phyloP scores from a whole-genome alignment of 1,139 yeast species.

The Yamadazyma pseudoaaseri region DNA sequence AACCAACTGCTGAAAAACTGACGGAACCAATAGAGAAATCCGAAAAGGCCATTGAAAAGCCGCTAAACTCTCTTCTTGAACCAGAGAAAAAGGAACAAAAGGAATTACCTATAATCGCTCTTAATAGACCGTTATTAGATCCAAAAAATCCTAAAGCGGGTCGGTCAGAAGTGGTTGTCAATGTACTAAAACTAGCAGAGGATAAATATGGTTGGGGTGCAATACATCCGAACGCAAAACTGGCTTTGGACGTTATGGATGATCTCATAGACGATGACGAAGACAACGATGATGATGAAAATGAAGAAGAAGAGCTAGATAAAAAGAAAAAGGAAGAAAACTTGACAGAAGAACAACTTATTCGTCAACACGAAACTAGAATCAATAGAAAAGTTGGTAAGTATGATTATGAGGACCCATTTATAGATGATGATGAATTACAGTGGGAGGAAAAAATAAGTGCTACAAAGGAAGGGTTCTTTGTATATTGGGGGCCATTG shows the following conservation, averaged over 20 bases:
- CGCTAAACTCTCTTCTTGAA: conserved; percentile 9
- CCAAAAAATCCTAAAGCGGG: conserved; percentile 56
- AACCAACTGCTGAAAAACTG: conserved; percentile 9
- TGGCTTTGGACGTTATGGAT: conserved; percentile 60
- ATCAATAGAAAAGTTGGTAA: conserved; percentile 77
- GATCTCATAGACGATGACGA: conserved; percentile 61
- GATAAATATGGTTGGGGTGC: conserved; percentile 82
- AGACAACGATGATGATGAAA: conserved; percentile 51
- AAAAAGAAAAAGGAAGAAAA: conserved; percentile 40
- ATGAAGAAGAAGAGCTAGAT: conserved; percentile 18
- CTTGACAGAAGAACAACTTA: conserved; percentile 46
- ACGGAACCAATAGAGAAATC: conserved; percentile 11
- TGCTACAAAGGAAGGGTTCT: conserved; percentile 92
- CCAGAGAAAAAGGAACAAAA: conserved; percentile 26
- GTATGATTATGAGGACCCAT: conserved; percentile 92
- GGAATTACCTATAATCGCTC: conserved; percentile 44
- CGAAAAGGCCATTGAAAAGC: conserved; percentile 1
- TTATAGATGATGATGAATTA: conserved; percentile 91
- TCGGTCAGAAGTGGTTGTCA: conserved; percentile 70
- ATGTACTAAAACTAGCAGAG: conserved; percentile 77
- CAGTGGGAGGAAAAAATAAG: conserved; percentile 93
- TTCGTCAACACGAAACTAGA: conserved; percentile 41
- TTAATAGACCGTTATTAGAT: conserved; percentile 58
- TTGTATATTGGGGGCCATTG: conserved; percentile 92
- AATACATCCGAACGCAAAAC: conserved; percentile 66